Percentiles rank a stretch among this genome's conserved stretches.
Conservation (phyloP, 805 yeast species). For the Candida montana region DNA sequence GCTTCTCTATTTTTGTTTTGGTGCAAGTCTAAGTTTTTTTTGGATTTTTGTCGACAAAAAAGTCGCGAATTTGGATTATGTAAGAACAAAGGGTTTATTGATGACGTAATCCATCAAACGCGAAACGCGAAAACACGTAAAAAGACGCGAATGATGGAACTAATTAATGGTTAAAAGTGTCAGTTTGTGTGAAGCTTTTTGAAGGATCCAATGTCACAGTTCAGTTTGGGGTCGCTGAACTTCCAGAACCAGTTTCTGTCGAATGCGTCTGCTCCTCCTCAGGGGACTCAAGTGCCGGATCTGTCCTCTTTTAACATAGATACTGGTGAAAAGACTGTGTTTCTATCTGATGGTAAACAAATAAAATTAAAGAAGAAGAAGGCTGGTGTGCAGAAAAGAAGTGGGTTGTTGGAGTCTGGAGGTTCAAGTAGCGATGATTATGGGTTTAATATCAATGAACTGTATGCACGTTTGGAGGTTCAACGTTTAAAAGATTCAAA, state of each 20-base stretch:
- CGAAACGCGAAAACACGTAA: not conserved
- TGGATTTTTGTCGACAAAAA: too few species aligned
- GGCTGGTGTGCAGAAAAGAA: not conserved
- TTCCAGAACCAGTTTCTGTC: constrained; percentile 18
- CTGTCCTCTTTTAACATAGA: constrained; percentile 2
- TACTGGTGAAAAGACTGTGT: constrained; percentile 12
- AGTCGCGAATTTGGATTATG: too few species aligned
- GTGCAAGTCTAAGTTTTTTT: not conserved
- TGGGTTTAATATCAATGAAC: constrained; percentile 34
- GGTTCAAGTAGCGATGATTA: constrained; percentile 15
- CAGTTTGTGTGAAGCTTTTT: too few species aligned
- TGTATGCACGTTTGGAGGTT: constrained; percentile 29
- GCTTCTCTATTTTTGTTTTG: not conserved
- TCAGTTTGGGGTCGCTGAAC: constrained; percentile 17
- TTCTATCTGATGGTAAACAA: constrained; percentile 16
- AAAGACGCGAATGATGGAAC: constrained; percentile 9
- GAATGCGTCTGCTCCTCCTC: not conserved
- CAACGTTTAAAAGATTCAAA: constrained; percentile 15
- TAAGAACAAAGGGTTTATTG: too few species aligned
- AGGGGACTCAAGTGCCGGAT: not conserved
- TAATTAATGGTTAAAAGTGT: too few species aligned
- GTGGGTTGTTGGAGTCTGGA: not conserved
- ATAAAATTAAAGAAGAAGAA: constrained; percentile 13
- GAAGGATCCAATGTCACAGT: constrained; percentile 16
- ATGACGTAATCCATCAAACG: too few species aligned